Conservation (phyloP, 495 filamentous ascomycete genomes). For the Podospora pseudoanserina region DNA sequence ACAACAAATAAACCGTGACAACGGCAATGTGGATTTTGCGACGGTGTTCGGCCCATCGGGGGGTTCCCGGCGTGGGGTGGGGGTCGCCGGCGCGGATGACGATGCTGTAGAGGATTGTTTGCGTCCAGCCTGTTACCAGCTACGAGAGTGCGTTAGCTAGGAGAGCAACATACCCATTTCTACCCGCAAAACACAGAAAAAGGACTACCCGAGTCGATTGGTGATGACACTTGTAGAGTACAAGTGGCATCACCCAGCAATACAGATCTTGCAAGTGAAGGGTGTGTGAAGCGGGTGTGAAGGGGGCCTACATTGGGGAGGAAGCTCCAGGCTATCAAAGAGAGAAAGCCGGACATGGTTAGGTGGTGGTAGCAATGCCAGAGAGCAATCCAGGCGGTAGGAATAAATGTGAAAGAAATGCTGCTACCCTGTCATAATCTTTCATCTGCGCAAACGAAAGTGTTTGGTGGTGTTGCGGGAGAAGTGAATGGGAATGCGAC, state of each 20-base stretch:
- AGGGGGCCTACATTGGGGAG: constrained; percentile 63
- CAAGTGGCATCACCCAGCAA: too few species aligned
- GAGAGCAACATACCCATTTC: too few species aligned
- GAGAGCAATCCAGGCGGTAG: neutral
- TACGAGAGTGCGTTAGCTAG: constrained; percentile 27
- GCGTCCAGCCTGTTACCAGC: constrained; percentile 75
- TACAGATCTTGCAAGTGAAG: neutral
- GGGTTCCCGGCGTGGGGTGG: constrained; percentile 67
- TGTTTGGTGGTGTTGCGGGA: neutral
- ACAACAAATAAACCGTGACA: constrained; percentile 77
- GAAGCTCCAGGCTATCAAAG: constrained; percentile 74
- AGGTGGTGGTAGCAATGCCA: neutral
- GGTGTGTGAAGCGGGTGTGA: constrained; percentile 1
- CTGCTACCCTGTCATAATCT: neutral
- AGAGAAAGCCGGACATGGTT: constrained; percentile 50
- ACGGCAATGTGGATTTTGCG: constrained; percentile 78
- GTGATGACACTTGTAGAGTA: too few species aligned
- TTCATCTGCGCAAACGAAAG: neutral
- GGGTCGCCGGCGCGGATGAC: constrained; percentile 89
- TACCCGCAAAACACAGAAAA: too few species aligned
- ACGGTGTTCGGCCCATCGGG: constrained; percentile 66
- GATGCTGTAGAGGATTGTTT: constrained; percentile 80
- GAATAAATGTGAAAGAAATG: neutral
- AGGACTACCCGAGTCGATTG: too few species aligned
- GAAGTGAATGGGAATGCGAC: neutral